Evolutionary conservation across 371 early-diverging fungal genomes (phyloP).

Genomic region (Dichotomocladium elegans): DNA sequence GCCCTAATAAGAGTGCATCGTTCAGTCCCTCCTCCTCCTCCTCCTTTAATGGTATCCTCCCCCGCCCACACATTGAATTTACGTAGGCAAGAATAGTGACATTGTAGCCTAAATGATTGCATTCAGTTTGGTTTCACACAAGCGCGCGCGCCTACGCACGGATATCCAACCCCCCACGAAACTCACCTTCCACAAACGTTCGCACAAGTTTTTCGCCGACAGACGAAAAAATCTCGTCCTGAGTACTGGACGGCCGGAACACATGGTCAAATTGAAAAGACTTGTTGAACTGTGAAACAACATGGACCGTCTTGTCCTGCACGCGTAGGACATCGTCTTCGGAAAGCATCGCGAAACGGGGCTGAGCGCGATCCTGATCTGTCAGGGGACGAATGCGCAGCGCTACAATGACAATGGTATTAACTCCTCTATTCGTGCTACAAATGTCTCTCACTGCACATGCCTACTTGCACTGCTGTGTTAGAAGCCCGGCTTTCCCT

Average conservation of each 20-base stretch:
- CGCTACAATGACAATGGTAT: slow-evolving; percentile 29
- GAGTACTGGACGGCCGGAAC: slow-evolving; percentile 46
- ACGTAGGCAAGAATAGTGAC: slow-evolving; percentile 96
- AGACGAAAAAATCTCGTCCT: slow-evolving; percentile 15
- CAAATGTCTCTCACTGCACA: too few species aligned
- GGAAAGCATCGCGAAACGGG: slow-evolving; percentile 35
- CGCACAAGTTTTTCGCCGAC: slow-evolving; percentile 48
- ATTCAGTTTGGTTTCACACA: too few species aligned
- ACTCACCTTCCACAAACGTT: slow-evolving; percentile 70
- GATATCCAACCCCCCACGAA: slow-evolving; percentile 66
- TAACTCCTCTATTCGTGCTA: too few species aligned
- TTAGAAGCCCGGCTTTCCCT: too few species aligned
- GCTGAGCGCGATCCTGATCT: slow-evolving; percentile 39
- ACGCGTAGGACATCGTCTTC: slow-evolving; percentile 36
- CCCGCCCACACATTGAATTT: slow-evolving; percentile 12
- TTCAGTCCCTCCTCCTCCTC: not conserved
- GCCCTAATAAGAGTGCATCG: slow-evolving; percentile 30
- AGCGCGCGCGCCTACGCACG: too few species aligned
- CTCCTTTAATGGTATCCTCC: not conserved
- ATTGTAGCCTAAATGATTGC: slow-evolving; percentile 79
- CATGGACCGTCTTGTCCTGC: slow-evolving; percentile 28
- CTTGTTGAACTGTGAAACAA: slow-evolving; percentile 30
- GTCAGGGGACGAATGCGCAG: slow-evolving; percentile 57
- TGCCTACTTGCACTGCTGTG: too few species aligned
- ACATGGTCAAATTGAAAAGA: slow-evolving; percentile 27